These are phyloP conservation scores for Cladophialophora psammophila DNA, from an alignment of 2,329 filamentous ascomycete species.

Conservation along the genomic window DNA sequence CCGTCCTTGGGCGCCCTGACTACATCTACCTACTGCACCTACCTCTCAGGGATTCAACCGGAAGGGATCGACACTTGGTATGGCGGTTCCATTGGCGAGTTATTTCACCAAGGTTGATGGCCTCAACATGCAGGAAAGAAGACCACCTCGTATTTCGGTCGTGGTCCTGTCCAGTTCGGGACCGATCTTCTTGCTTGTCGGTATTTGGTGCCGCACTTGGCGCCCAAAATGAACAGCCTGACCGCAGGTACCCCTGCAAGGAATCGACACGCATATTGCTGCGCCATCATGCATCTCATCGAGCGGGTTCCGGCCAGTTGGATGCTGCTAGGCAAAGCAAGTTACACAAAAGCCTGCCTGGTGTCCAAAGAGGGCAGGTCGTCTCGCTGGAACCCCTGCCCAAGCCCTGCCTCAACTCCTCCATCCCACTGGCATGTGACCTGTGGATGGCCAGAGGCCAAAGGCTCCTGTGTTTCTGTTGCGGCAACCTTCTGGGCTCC, in stretches of 20 bases:
- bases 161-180: background rate
- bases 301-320: background rate
- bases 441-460: too few relatives aligned
- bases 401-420: too few relatives aligned
- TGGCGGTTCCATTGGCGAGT: background rate
- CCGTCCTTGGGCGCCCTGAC: background rate
- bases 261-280: background rate
- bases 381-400: too few relatives aligned
- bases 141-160: background rate
- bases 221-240: background rate
- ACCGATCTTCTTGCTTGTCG: background rate
- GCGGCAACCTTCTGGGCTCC: too few relatives aligned
- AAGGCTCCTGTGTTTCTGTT: too few relatives aligned
- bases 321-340: background rate
- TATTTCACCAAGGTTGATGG: background rate
- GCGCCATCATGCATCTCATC: background rate
- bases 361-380: too few relatives aligned
- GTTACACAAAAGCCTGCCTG: background rate
- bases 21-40: background rate
- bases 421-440: too few relatives aligned
- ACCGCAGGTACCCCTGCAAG: background rate
- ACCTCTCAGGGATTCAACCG: background rate
- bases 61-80: background rate
- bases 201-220: background rate
- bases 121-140: background rate